Evolutionary conservation across 2,329 filamentous ascomycete genomes (phyloP), one percentile per base, ranked within the genome.

Genomic region (Pseudogymnoascus sp.): DNA sequence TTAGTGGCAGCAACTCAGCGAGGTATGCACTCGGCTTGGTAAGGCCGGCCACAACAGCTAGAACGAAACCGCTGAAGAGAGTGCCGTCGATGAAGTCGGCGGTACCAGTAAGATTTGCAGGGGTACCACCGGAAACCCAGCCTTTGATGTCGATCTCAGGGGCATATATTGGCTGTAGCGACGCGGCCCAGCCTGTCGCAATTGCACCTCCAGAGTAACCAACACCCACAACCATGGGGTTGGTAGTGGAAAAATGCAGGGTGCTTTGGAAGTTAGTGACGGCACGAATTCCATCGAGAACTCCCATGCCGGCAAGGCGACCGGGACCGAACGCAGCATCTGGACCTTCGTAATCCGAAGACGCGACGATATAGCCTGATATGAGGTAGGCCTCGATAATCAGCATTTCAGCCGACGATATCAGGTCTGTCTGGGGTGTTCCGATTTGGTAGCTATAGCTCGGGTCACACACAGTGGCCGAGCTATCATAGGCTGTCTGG

Each of bases 121-220:
- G 22, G 22, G 22, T 25, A 25, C 22, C 22, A 25, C 22, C 22
- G 22, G 22, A 3, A 25, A 25, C 22, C 22, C 22, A 25, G 22
- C 22, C 22, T 25, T 25, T 25, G 22, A 25, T 25, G 22, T 25
- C 22, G 22, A 25, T 25, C 38, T 82, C 79, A 0, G 81, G 79
- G 0, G 81, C 81, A 63, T 84, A 84, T 4, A 71, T 70, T 0
- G 73, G 71, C 43, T 80, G 79, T 20, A 83, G 67, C 58, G 83
- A 79, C 14, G 78, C 76, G 0, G 81, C 81, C 73, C 76, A 81
- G 30, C 78, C 79, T 2, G 73, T 77, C 0, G 80, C 80, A 16
- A 83, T 64, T 1, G 76, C 76, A 3, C 81, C 81, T 2, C 82
- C 82, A 0, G 78, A 81, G 66, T 83, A 84, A 0, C 82, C 82